phyloP scores from a whole-genome alignment of 352 stramenopile genomes.

The Pythium monospermum region DNA sequence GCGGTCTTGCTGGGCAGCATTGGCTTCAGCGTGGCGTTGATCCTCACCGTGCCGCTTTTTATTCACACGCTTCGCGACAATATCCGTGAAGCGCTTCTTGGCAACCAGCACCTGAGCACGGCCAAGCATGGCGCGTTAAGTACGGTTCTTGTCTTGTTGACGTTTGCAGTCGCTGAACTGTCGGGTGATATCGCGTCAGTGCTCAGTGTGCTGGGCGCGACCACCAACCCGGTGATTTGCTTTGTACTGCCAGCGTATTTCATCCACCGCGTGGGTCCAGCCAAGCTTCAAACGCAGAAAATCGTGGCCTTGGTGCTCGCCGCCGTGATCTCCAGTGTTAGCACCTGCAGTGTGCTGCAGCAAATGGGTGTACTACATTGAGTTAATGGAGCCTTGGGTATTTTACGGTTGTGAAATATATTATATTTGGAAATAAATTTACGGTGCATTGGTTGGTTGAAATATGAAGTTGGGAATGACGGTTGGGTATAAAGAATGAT shows the following conservation, averaged over 20 bases:
- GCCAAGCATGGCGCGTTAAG: constrained; percentile 49
- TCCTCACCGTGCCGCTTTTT: constrained; percentile 81
- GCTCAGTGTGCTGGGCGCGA: constrained; percentile 76
- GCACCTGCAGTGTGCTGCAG: constrained; percentile 55
- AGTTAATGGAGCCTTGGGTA: background rate
- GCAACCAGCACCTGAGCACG: constrained; percentile 43
- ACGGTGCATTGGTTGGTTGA: background rate
- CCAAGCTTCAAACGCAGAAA: constrained; percentile 38
- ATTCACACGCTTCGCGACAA: constrained; percentile 83
- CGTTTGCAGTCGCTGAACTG: constrained; percentile 59
- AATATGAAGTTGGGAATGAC: background rate
- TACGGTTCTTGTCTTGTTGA: constrained; percentile 38
- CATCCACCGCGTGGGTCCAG: constrained; percentile 42
- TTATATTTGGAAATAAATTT: too few relatives aligned
- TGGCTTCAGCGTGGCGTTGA: constrained; percentile 78
- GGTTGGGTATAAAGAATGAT: background rate
- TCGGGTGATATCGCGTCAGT: constrained; percentile 80
- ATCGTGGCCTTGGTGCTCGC: constrained; percentile 38
- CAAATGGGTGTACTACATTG: constrained; percentile 27
- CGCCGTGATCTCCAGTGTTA: constrained; percentile 37
- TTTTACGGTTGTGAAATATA: background rate
- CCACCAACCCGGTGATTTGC: constrained; percentile 85
- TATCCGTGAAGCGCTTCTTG: constrained; percentile 60
- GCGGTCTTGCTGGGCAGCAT: constrained; percentile 64
- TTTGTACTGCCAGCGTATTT: constrained; percentile 86